Evolutionary conservation across 31 red algal genomes (phyloP), one percentile per base, ranked within the genome.

Genomic region (Endocladia muricata): DNA sequence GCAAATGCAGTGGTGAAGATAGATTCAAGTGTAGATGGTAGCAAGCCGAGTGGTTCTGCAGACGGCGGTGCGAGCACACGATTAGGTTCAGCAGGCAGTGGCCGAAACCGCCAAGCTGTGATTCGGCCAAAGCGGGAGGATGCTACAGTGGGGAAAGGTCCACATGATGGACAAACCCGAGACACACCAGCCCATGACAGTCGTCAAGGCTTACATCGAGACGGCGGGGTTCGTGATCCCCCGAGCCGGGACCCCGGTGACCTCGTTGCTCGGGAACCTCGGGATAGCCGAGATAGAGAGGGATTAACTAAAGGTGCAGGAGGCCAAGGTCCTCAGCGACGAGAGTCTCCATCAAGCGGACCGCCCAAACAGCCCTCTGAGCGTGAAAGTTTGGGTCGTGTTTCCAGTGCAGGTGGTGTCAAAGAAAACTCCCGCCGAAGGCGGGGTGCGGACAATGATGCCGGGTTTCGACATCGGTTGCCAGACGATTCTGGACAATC

Each of bases 361-460:
- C 25, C 21, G 26, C 26, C 21, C 6, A 29, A 37, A 29, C 23
- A 33, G 6, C n/a, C 19, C 5, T 32, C 61, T 7, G 0, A 35
- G 7, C 28, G 34, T 34, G 61, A 67, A 19, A 26, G 34, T 29
- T 34, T 36, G 21, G 61, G 61, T 3, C 61, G 61, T 15, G 61
- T 36, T 36, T 4, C 61, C 3, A 67, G 39, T 33, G 61, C 32
- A 67, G 34, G 5, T 34, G 21, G 21, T 8, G 61, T 26, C 61
- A 67, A 37, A 32, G 61, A 67, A 26, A 33, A 19, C 33, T 33
- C 25, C 33, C 61, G 61, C 61, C 25, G 61, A 67, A 67, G 61
- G 61, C 61, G 61, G 33, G 19, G n/a, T 17, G 5, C 5, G 4
- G 61, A 67, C 17, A 17, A 4, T 29, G 30, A 67, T 3, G 25